Evolutionary conservation across 2,329 filamentous ascomycete genomes (phyloP).

Genomic region (Cladobotryum mycophilum): DNA sequence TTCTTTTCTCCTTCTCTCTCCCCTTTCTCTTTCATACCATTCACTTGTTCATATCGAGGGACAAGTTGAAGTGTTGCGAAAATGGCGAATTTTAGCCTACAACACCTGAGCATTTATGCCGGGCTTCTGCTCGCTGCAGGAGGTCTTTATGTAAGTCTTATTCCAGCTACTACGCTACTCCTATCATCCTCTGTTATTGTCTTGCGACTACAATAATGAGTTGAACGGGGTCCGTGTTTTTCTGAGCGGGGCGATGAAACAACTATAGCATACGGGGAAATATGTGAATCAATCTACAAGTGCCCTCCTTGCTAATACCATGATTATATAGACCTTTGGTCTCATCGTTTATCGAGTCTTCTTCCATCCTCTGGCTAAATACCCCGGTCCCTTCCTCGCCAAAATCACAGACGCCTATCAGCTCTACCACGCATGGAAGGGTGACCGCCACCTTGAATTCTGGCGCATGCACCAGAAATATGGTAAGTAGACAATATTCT

Average conservation of each 20-base stretch:
- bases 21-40: not conserved
- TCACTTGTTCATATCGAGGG: not conserved
- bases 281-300: too few species aligned
- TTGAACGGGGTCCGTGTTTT: too few species aligned
- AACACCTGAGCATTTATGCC: constrained; percentile 34
- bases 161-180: too few species aligned
- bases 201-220: too few species aligned
- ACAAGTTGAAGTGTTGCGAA: not conserved
- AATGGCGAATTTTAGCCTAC: constrained; percentile 1
- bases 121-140: constrained; percentile 28
- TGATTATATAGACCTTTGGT: constrained; percentile 27
- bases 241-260: too few species aligned
- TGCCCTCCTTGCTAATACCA: too few species aligned
- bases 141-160: constrained; percentile 33
- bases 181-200: too few species aligned
- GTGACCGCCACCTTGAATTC: constrained; percentile 68
- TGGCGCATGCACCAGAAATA: constrained; percentile 66
- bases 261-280: too few species aligned
- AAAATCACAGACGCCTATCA: constrained; percentile 59
- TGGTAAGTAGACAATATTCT: too few species aligned
- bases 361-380: constrained; percentile 59
- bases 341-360: constrained; percentile 51
- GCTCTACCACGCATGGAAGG: constrained; percentile 68
- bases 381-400: constrained; percentile 58
- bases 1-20: not conserved